Base-by-base conservation (phyloP, 208 protist species). In the Trypanosoma boissoni region DNA sequence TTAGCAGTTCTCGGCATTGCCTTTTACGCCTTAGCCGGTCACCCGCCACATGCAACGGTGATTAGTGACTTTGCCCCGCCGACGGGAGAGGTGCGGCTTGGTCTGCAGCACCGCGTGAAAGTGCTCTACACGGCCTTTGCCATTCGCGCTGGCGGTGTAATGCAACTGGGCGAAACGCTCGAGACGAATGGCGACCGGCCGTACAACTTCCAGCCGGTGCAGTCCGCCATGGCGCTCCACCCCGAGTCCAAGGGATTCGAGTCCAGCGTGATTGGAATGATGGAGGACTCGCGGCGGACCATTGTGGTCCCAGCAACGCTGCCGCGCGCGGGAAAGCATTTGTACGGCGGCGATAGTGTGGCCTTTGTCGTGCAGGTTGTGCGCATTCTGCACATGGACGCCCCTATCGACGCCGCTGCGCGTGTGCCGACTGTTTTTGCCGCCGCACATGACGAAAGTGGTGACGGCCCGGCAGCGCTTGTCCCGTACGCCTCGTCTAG, bases 1-100 rank as follows among this genome's bases (percentile, higher is more conserved):
- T 31, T 86, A 14, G 83, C 83, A 0, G 71, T 77, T 27, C 50
- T 90, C 20, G 81, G 72, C 0, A 72, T 80, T n/a, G 75, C 87
- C 5, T 67, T 85, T 49, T 94, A 88, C 51, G 58, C 69, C 16
- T 48, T 86, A 2, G 63, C 68, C 21, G 87, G 87, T 3, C 65
- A 72, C 2, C 83, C 78, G 1, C 29, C 21, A 14, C 63, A 74
- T 27, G 68, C 39, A 8, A 71, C 77, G 14, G 72, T 80, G 31
- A 50, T 54, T 24, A 67, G 66, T 28, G 79, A 92, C 45, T 62
- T 92, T 32, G 72, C 70, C n/a, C 68, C 70, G 28, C 48, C 64
- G 3, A 67, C 54, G 12, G 74, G 59, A 3, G 81, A 68, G 2
- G 29, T 79, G 16, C 66, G 48, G 44, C 52, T 90, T 3, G 64